phyloP scores from a whole-genome alignment of 805 yeast species.

The Tetrapisispora iriomotensis region DNA sequence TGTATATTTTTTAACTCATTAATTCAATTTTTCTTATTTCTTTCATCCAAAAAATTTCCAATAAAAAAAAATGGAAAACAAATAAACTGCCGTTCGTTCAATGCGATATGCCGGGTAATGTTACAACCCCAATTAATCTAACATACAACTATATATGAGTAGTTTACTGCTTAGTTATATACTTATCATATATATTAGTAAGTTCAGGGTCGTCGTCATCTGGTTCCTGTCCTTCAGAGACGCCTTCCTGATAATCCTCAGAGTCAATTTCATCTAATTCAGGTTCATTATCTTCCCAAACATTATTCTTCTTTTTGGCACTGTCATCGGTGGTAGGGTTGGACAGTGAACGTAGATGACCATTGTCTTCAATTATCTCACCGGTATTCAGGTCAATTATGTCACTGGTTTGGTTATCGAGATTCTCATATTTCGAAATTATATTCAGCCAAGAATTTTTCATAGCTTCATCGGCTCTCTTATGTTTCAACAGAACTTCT shows the following conservation, averaged over 20 bases:
- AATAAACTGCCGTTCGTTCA: background rate
- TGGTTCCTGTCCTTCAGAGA: conserved; percentile 5
- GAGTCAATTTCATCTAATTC: conserved; percentile 4
- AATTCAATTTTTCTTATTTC: conserved; percentile 1
- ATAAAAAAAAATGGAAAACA: background rate
- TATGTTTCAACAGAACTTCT: conserved; percentile 27
- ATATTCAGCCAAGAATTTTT: conserved; percentile 41
- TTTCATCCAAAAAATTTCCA: conserved; percentile 1
- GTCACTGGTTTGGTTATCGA: conserved; percentile 44
- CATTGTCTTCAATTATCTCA: conserved; percentile 51
- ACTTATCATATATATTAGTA: background rate
- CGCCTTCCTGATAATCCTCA: background rate
- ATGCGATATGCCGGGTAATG: background rate
- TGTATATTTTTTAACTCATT: background rate
- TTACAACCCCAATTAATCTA: no score
- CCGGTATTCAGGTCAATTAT: conserved; percentile 59
- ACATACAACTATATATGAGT: background rate
- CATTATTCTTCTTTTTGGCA: no score
- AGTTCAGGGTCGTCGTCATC: conserved; percentile 5
- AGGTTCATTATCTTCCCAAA: conserved; percentile 5
- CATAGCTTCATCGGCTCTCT: conserved; percentile 29
- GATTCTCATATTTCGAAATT: conserved; percentile 43
- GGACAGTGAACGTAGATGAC: conserved; percentile 56
- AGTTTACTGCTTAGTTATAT: background rate
- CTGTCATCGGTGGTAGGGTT: no score